These are phyloP conservation scores for Vickermania spadyakhi DNA, from an alignment of 208 protist genomes.

Conservation along the genomic window DNA sequence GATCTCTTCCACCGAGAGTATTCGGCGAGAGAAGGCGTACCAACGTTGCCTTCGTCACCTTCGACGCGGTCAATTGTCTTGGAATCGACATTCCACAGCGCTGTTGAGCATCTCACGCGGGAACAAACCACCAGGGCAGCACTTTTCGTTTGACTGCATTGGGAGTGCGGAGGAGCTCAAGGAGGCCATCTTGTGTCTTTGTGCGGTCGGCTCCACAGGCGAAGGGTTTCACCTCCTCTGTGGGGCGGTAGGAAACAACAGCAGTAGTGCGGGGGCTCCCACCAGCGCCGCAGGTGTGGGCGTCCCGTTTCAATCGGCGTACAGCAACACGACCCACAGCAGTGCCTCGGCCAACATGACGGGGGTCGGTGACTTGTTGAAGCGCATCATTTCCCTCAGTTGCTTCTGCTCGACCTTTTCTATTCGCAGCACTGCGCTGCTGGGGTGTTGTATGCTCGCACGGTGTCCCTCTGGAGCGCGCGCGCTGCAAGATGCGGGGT, in stretches of 20 bases:
- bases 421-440: conserved; percentile 45
- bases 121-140: conserved; percentile 36
- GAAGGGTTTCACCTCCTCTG: conserved; percentile 26
- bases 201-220: conserved; percentile 63
- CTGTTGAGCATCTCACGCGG: conserved; percentile 62
- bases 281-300: background rate
- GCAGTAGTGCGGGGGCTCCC: background rate
- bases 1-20: background rate
- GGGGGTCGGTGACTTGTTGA: conserved; percentile 36
- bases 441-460: conserved; percentile 38
- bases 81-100: conserved; percentile 4
- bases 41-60: conserved; percentile 1
- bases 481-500: conserved; percentile 27
- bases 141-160: conserved; percentile 56
- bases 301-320: too few species aligned
- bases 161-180: conserved; percentile 48
- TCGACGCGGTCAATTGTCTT: conserved; percentile 10
- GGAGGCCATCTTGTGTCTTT: conserved; percentile 72
- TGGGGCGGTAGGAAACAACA: background rate
- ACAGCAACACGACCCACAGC: too few species aligned
- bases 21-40: background rate
- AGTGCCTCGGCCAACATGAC: conserved; percentile 23
- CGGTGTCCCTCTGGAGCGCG: conserved; percentile 37
- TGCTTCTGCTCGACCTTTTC: conserved; percentile 62
- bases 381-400: conserved; percentile 48